These are phyloP conservation scores for Solanum megistacrolobum DNA, from an alignment of 257 asterid species.

Conservation along the genomic window DNA sequence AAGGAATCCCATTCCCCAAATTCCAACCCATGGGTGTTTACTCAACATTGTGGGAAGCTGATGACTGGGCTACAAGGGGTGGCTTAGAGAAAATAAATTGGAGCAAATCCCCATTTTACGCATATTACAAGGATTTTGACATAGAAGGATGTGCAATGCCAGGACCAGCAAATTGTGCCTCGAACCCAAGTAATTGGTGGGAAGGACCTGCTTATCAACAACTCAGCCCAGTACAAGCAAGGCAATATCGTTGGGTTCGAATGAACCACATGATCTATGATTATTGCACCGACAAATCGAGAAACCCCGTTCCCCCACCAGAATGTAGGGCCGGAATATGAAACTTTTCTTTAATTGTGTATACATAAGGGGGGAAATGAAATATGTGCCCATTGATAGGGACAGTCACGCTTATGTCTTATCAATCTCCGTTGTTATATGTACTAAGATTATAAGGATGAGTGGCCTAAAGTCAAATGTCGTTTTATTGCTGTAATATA, in stretches of 20 bases:
- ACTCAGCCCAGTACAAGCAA: constrained; percentile 39
- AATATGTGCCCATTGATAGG: not conserved
- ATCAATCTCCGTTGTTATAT: not conserved
- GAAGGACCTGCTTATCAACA: constrained; percentile 52
- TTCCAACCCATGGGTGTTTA: constrained; percentile 64
- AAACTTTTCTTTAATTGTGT: not conserved
- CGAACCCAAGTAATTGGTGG: constrained; percentile 68
- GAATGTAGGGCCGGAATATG: constrained; percentile 15
- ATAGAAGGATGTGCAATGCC: constrained; percentile 76
- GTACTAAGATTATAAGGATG: too few relatives aligned
- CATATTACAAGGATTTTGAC: constrained; percentile 79
- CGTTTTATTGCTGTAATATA: not conserved
- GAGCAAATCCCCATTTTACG: constrained; percentile 79
- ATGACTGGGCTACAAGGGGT: constrained; percentile 92
- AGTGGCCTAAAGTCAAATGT: not conserved
- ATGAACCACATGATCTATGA: constrained; percentile 65
- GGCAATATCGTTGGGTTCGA: constrained; percentile 73
- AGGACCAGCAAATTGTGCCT: constrained; percentile 52
- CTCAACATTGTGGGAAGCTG: constrained; percentile 92
- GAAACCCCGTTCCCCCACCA: constrained; percentile 55
- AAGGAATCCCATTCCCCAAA: constrained; percentile 63
- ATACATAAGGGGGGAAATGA: not conserved
- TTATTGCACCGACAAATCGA: constrained; percentile 71
- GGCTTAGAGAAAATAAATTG: constrained; percentile 80
- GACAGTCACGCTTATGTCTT: not conserved